These are phyloP conservation scores for Solanum stenotomum DNA, from an alignment of 257 asterid species.

Conservation along the genomic window DNA sequence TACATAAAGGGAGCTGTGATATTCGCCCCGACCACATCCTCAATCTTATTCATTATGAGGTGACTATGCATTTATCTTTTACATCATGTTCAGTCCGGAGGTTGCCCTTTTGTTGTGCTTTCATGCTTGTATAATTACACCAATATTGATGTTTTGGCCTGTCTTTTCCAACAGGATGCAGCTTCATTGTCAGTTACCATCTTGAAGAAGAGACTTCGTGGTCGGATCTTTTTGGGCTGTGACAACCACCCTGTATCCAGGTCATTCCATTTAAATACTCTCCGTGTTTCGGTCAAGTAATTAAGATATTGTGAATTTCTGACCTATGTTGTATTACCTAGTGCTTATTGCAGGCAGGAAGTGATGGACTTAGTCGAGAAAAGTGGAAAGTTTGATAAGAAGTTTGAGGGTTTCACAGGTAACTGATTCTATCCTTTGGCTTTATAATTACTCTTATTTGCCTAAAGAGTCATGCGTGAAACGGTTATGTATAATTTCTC, in stretches of 20 bases:
- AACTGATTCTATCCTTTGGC: not conserved
- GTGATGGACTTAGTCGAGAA: constrained; percentile 60
- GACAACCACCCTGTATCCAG: constrained; percentile 87
- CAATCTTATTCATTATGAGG: constrained; percentile 95
- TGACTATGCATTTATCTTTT: constrained; percentile 9
- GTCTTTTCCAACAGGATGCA: constrained; percentile 52
- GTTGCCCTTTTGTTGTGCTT: not conserved
- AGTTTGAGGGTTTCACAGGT: constrained; percentile 80
- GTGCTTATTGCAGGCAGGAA: constrained; percentile 57
- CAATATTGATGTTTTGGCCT: not conserved
- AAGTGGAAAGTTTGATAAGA: constrained; percentile 65
- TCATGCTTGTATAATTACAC: not conserved
- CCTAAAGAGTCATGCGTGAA: not conserved
- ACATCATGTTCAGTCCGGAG: not conserved
- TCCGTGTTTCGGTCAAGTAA: not conserved
- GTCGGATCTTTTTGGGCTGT: constrained; percentile 77
- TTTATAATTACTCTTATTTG: not conserved
- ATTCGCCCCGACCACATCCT: constrained; percentile 90
- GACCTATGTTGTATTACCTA: not conserved
- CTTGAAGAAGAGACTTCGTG: constrained; percentile 58
- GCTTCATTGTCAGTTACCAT: constrained; percentile 75
- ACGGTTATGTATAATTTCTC: not conserved
- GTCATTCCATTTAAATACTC: constrained; percentile 16
- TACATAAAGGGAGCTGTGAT: constrained; percentile 65
- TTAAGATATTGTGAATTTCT: not conserved